Evolutionary conservation across 345 rosid genomes (phyloP), one percentile per base, ranked within the genome.

Genomic region (Aethionema arabicum): DNA sequence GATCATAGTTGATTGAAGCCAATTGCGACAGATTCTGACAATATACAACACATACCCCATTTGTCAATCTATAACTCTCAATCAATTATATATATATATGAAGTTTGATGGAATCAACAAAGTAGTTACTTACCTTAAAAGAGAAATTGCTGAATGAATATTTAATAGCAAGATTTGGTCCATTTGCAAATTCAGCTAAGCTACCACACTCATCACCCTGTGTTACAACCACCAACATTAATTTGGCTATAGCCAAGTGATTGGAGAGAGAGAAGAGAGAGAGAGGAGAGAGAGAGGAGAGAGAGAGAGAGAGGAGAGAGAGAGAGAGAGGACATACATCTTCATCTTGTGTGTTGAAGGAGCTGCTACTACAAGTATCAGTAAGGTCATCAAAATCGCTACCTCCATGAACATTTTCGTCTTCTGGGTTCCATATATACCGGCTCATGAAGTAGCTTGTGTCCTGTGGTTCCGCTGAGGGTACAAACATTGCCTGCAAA

Each of bases 61-160:
- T n/a, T n/a, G n/a, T n/a, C n/a, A n/a, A n/a, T n/a, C n/a, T n/a
- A n/a, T n/a, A n/a, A n/a, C n/a, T n/a, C n/a, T n/a, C n/a, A n/a
- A n/a, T n/a, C n/a, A n/a, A n/a, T n/a, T n/a, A 21, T 21, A 21
- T 21, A 21, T 21, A 21, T 21, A 21, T 21, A 21, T 21, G 1
- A 21, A 13, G 4, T 52, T 52, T 29, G 8, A 7, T 52, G 7
- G 37, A 54, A 21, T 21, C 27, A 1, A 21, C 27, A 21, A 33
- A 36, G 36, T 35, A 11, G 54, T 82, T 73, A 37, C 2, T 21
- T 21, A 85, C 97, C 99, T 93, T 90, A 72, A 80, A 93, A 33
- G 97, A 90, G 78, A 93, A 93, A 73, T 93, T 93, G 73, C 96
- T 90, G 74, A 93, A 93, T 2, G 97, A 93, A 67, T 93, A 90